phyloP scores from a whole-genome alignment of 306 rosid species.

The Notholithocarpus densiflorus region DNA sequence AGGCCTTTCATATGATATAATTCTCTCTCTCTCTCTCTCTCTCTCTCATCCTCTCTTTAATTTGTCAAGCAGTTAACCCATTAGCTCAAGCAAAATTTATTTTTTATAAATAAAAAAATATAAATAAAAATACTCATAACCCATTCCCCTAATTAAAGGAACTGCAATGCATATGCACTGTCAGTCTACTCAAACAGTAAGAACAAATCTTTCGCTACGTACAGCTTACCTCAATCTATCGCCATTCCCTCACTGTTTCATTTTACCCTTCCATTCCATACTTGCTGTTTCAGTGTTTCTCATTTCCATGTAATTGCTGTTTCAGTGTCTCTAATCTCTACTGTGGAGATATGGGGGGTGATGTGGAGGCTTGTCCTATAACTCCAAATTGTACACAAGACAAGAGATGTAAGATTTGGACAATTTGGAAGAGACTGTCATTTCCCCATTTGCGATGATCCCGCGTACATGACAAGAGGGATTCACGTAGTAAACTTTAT shows the following conservation, averaged over 20 bases:
- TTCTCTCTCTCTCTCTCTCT: constrained; percentile 20
- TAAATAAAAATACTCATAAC: not conserved
- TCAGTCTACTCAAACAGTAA: constrained; percentile 33
- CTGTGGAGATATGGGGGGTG: no score
- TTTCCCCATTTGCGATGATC: no score
- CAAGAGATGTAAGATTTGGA: not conserved
- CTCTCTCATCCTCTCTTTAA: constrained; percentile 13
- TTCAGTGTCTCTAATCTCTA: not conserved
- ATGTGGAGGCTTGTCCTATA: no score
- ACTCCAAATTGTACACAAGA: not conserved
- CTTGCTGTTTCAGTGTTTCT: not conserved
- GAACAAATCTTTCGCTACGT: constrained; percentile 23
- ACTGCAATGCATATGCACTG: not conserved
- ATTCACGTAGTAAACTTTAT: no score
- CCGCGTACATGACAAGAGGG: no score
- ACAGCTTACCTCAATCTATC: constrained; percentile 21
- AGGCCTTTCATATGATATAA: constrained; percentile 27
- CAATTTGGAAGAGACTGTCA: no score
- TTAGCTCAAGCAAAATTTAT: not conserved
- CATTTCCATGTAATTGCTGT: not conserved
- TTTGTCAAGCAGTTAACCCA: constrained; percentile 23
- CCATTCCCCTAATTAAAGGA: constrained; percentile 47
- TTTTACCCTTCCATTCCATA: not conserved
- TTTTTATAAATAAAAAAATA: not conserved
- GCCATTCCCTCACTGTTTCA: not conserved